Conservation (phyloP, 2,329 filamentous ascomycete genomes). For the Escovopsis sp. region DNA sequence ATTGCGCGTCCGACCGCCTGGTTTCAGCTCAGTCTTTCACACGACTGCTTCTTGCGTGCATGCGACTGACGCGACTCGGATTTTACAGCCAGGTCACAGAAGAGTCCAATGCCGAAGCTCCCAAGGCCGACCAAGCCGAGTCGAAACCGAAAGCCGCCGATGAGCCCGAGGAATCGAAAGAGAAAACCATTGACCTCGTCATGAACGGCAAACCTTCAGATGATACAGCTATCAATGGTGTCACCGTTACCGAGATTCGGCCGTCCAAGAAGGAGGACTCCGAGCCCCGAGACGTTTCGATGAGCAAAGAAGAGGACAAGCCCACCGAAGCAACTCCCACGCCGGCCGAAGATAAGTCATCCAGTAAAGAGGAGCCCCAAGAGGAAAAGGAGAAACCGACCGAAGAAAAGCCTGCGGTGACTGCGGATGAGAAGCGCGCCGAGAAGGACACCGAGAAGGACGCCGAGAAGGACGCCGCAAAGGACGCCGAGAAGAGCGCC, state of each 20-base stretch:
- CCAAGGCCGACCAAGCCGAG: slow-evolving; percentile 2
- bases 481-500: slow-evolving; percentile 4
- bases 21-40: slow-evolving; percentile 5
- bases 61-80: slow-evolving; percentile 11
- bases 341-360: no score
- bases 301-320: slow-evolving; percentile 2
- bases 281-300: neutral
- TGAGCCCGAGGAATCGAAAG: slow-evolving; percentile 5
- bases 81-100: slow-evolving; percentile 5
- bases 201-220: slow-evolving; percentile 8
- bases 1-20: neutral
- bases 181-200: slow-evolving; percentile 6
- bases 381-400: no score
- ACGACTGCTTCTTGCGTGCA: slow-evolving; percentile 1
- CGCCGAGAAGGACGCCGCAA: neutral
- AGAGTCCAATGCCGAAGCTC: slow-evolving; percentile 4
- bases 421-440: neutral
- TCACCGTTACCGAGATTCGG: slow-evolving; percentile 1
- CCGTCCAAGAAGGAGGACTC: slow-evolving; percentile 7
- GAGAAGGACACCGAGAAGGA: neutral
- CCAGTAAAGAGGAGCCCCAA: no score
- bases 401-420: no score
- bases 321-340: neutral
- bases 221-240: slow-evolving; percentile 2
- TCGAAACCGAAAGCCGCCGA: neutral